Conservation (phyloP, 2,329 filamentous ascomycete genomes). For the Diaporthe australafricana region DNA sequence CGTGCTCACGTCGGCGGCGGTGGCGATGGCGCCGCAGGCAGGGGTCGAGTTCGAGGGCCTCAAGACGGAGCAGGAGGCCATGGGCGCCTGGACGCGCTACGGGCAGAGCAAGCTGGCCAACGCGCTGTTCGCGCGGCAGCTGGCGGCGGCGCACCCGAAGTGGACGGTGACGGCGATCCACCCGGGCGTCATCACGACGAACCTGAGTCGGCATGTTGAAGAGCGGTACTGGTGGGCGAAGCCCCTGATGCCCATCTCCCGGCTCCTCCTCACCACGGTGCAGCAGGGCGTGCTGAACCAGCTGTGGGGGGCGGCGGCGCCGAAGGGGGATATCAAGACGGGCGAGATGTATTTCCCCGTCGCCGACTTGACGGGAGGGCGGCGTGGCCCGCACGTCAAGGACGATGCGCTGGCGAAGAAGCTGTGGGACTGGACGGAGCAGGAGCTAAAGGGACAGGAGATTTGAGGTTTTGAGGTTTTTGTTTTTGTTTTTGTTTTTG, state of each 20-base stretch:
- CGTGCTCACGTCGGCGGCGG: conserved; percentile 43
- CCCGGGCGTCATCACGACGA: conserved; percentile 45
- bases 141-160: conserved; percentile 42
- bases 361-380: conserved; percentile 41
- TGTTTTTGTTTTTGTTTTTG: too few species aligned
- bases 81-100: conserved; percentile 43
- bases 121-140: conserved; percentile 44
- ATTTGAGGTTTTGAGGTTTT: not conserved
- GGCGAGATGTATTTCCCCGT: conserved; percentile 50
- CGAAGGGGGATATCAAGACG: conserved; percentile 37
- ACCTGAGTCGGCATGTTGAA: conserved; percentile 37
- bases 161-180: conserved; percentile 44
- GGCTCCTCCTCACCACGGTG: conserved; percentile 40
- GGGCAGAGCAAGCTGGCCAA: conserved; percentile 48
- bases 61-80: conserved; percentile 40
- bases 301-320: conserved; percentile 32
- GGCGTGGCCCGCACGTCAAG: conserved; percentile 39
- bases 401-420: conserved; percentile 45
- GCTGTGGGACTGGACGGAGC: conserved; percentile 52
- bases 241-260: conserved; percentile 36
- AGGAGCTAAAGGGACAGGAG: conserved; percentile 41
- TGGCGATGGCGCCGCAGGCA: conserved; percentile 39
- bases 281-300: conserved; percentile 31
- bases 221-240: conserved; percentile 24
- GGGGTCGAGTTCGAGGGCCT: conserved; percentile 46